These are phyloP conservation scores for Alternaria angustiovoidea DNA, from an alignment of 2,329 filamentous ascomycete genomes.

Conservation along the genomic window DNA sequence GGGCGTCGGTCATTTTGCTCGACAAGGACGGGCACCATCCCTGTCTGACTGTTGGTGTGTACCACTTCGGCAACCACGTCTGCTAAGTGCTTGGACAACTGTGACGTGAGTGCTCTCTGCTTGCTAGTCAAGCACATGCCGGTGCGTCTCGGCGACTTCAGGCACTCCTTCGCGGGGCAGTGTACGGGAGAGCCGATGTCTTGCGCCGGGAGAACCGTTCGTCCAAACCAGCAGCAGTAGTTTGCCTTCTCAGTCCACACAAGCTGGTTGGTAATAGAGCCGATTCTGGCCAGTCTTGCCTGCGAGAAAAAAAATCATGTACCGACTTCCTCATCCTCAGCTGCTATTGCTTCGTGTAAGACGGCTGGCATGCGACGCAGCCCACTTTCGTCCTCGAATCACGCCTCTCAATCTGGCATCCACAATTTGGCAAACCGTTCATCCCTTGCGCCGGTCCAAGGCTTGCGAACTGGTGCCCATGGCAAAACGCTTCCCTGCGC, in stretches of 20 bases:
- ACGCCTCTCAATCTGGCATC: conserved; percentile 35
- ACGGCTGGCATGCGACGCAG: conserved; percentile 30
- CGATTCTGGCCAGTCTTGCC: conserved; percentile 29
- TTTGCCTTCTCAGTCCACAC: conserved; percentile 1
- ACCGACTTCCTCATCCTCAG: conserved; percentile 25
- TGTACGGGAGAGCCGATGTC: conserved; percentile 29
- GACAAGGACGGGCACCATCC: conserved; percentile 12
- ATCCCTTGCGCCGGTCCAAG: conserved; percentile 36
- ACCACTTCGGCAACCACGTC: conserved; percentile 17
- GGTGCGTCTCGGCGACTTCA: conserved; percentile 42
- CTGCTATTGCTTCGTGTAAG: conserved; percentile 32
- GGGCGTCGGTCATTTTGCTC: conserved; percentile 37
- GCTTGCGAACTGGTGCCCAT: conserved; percentile 30
- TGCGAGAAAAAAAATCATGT: neutral
- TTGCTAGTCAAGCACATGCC: conserved; percentile 25
- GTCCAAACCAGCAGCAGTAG: conserved; percentile 8
- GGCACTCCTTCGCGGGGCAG: conserved; percentile 39
- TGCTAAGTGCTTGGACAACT: conserved; percentile 14
- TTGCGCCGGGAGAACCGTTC: conserved; percentile 27
- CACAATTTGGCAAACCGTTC: conserved; percentile 34
- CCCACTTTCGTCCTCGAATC: conserved; percentile 39
- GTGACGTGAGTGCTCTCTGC: conserved; percentile 33
- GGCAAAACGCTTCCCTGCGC: conserved; percentile 19
- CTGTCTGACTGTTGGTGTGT: conserved; percentile 36
- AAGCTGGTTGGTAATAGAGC: conserved; percentile 25